phyloP scores from a whole-genome alignment of 176 grass and related monocot genomes.

The Eragrostis curvula region DNA sequence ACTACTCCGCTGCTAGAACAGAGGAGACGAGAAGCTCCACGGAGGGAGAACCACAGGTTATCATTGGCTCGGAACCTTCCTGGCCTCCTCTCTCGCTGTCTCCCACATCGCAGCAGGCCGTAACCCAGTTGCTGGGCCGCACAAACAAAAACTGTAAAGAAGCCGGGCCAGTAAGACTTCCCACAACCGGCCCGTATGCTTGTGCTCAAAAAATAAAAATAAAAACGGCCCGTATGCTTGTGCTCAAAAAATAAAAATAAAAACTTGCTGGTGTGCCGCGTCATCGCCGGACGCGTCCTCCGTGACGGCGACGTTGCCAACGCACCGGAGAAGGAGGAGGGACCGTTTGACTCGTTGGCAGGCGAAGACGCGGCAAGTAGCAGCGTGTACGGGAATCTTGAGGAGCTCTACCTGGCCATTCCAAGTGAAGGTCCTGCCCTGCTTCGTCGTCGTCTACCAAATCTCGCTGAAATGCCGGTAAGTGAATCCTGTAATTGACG shows the following conservation, averaged over 20 bases:
- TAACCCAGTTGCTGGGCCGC: background rate
- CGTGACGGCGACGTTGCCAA: background rate
- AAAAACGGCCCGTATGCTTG: too few relatives aligned
- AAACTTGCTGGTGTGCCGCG: constrained; percentile 98
- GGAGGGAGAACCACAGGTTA: background rate
- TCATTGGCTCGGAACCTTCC: background rate
- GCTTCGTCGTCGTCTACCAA: constrained; percentile 97
- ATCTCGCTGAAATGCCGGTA: too few relatives aligned
- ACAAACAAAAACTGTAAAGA: background rate
- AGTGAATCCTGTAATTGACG: too few relatives aligned
- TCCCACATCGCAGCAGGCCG: background rate
- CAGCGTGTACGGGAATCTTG: constrained; percentile 62
- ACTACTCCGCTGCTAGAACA: too few relatives aligned
- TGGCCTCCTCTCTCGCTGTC: background rate
- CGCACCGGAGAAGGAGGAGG: constrained; percentile 33
- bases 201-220: too few relatives aligned
- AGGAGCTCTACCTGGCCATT: constrained; percentile 94
- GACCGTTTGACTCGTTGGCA: constrained; percentile 72
- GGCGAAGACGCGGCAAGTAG: constrained; percentile 46
- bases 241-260: too few relatives aligned
- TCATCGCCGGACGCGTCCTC: constrained; percentile 86
- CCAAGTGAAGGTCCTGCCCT: constrained; percentile 89
- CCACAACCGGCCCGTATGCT: too few relatives aligned
- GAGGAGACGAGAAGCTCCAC: too few relatives aligned
- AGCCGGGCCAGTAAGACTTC: too few relatives aligned